Conservation (phyloP, 148 eudicot genomes). For the Talinum fruticosum region DNA sequence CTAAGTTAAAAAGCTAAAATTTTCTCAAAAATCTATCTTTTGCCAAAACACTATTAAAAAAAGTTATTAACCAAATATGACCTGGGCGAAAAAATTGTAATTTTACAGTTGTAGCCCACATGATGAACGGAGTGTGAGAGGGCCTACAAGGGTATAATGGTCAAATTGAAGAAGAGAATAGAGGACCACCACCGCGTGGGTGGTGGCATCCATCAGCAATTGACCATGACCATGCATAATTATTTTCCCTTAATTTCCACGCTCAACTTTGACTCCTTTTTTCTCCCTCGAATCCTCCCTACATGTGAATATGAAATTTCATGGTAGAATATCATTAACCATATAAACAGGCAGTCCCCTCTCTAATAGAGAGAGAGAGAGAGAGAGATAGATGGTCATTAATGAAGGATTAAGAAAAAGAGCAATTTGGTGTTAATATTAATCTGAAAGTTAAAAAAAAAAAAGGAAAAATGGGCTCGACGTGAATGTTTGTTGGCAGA, state of each 20-base stretch:
- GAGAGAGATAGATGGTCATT: background rate
- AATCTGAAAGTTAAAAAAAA: background rate
- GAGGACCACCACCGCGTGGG: constrained; percentile 76
- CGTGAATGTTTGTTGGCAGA: constrained; percentile 90
- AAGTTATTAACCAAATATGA: no score
- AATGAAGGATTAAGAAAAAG: constrained; percentile 26
- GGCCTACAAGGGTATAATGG: constrained; percentile 20
- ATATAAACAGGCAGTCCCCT: constrained; percentile 8
- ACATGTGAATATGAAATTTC: constrained; percentile 17
- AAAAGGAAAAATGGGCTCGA: constrained; percentile 45
- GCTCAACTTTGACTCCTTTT: constrained; percentile 48
- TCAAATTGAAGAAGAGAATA: constrained; percentile 6
- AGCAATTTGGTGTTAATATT: constrained; percentile 27
- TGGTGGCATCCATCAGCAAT: constrained; percentile 46
- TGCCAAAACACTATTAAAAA: no score
- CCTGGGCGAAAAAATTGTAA: no score
- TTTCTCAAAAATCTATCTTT: no score
- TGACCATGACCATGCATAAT: constrained; percentile 23
- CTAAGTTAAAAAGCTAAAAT: no score
- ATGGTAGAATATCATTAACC: background rate
- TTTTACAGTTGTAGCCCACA: constrained; percentile 10
- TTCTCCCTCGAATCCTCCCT: background rate
- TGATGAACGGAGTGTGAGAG: background rate
- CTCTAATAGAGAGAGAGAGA: background rate
- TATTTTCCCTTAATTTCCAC: constrained; percentile 34